A percentile compares a stretch with the other conserved stretches of the same genome.
These are phyloP conservation scores for Trypanosoma grayi DNA, from an alignment of 208 protist species.

Conservation along the genomic window DNA sequence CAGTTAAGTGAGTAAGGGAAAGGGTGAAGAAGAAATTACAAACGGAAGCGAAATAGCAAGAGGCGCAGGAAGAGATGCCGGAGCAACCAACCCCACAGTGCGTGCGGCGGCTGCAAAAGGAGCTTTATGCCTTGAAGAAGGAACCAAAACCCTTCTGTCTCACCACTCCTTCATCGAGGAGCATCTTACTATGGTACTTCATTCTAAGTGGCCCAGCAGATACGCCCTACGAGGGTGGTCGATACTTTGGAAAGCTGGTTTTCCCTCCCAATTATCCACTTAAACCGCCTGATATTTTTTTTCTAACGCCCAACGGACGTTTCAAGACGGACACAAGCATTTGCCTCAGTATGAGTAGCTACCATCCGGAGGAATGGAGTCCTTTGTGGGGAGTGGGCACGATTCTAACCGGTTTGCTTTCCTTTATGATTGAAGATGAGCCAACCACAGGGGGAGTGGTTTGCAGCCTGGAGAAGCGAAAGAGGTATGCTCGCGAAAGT, in stretches of 20 bases:
- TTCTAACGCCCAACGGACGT: slow-evolving; percentile 87
- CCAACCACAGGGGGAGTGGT: too few relatives aligned
- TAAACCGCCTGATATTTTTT: slow-evolving; percentile 82
- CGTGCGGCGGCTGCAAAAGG: slow-evolving; percentile 49
- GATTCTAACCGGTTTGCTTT: slow-evolving; percentile 62
- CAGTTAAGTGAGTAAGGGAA: not conserved
- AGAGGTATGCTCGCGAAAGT: slow-evolving; percentile 38
- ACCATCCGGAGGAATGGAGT: slow-evolving; percentile 89
- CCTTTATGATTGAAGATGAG: slow-evolving; percentile 87
- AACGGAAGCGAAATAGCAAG: not conserved
- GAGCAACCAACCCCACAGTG: slow-evolving; percentile 26
- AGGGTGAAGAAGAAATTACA: too few relatives aligned
- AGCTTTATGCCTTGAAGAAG: slow-evolving; percentile 38
- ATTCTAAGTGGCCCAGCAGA: slow-evolving; percentile 90
- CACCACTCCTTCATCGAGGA: slow-evolving; percentile 49
- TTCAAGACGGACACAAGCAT: slow-evolving; percentile 82
- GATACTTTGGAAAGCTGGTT: slow-evolving; percentile 85
- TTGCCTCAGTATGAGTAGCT: slow-evolving; percentile 85
- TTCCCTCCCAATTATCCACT: slow-evolving; percentile 88
- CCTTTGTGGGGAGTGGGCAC: slow-evolving; percentile 72
- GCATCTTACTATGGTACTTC: slow-evolving; percentile 99
- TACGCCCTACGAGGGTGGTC: slow-evolving; percentile 59
- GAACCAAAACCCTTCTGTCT: slow-evolving; percentile 33
- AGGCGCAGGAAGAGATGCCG: slow-evolving; percentile 2
- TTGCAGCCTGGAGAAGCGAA: too few relatives aligned